Conservation (phyloP, 768 basidiomycete species). For the Podaxis pistillaris region DNA sequence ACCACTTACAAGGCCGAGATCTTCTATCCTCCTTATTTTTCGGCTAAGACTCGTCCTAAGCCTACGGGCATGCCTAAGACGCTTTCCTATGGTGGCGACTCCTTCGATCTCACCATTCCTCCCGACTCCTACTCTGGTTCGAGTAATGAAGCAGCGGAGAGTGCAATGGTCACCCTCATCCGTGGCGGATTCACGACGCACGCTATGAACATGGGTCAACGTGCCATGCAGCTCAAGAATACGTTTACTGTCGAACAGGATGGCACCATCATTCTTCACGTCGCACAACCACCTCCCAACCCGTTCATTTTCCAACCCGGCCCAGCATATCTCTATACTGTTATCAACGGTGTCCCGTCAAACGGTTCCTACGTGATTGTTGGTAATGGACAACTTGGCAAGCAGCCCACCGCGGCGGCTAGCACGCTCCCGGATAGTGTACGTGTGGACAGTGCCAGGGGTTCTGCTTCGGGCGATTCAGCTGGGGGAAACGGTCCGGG, state of each 20-base stretch:
- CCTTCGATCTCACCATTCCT: constrained; percentile 75
- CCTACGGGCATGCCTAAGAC: constrained; percentile 68
- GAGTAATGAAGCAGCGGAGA: constrained; percentile 69
- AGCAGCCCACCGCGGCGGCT: constrained; percentile 52
- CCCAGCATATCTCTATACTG: constrained; percentile 79
- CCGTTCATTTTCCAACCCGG: constrained; percentile 88
- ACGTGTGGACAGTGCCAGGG: constrained; percentile 42
- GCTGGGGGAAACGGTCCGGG: background rate
- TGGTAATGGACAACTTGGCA: constrained; percentile 74
- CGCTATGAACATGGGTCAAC: constrained; percentile 87
- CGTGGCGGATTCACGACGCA: constrained; percentile 88
- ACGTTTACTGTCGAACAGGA: constrained; percentile 81
- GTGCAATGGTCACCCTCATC: constrained; percentile 72
- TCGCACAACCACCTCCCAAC: constrained; percentile 81
- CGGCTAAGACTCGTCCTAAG: constrained; percentile 61
- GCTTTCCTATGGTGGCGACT: constrained; percentile 78
- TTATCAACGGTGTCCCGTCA: constrained; percentile 81
- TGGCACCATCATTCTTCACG: constrained; percentile 81
- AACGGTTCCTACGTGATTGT: constrained; percentile 76
- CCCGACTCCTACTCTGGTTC: constrained; percentile 63
- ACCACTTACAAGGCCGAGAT: constrained; percentile 82
- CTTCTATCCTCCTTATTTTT: constrained; percentile 92
- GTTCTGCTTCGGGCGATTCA: constrained; percentile 13
- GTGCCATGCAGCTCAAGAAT: constrained; percentile 77
- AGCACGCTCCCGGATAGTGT: constrained; percentile 52